Conservation (phyloP, 495 filamentous ascomycete species). For the Jackrogersella minutella region DNA sequence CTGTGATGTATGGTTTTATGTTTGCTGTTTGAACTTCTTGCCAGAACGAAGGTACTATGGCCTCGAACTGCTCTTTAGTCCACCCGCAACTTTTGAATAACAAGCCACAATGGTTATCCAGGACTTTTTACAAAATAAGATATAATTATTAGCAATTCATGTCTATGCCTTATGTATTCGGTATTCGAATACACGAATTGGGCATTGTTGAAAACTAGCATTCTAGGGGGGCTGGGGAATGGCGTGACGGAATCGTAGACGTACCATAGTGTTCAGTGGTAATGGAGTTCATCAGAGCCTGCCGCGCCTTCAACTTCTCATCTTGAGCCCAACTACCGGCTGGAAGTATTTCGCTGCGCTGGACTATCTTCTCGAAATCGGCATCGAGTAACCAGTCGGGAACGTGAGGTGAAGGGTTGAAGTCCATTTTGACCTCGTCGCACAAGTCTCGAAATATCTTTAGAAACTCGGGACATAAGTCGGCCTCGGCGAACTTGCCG, state of each 20-base stretch:
- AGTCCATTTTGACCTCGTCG: slow-evolving; percentile 50
- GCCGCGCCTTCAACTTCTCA: slow-evolving; percentile 37
- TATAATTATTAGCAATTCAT: slow-evolving; percentile 23
- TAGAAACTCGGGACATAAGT: slow-evolving; percentile 51
- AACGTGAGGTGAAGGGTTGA: slow-evolving; percentile 46
- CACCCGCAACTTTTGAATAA: slow-evolving; percentile 42
- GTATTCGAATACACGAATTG: background rate
- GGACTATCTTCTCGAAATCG: slow-evolving; percentile 63
- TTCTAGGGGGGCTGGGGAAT: background rate
- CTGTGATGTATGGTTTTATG: slow-evolving; percentile 36
- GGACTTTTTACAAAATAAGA: background rate
- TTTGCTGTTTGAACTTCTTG: slow-evolving; percentile 20
- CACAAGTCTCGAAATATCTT: slow-evolving; percentile 49
- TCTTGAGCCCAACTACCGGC: slow-evolving; percentile 44
- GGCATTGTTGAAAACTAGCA: background rate
- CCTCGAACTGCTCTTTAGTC: slow-evolving; percentile 38
- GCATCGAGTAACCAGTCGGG: slow-evolving; percentile 57
- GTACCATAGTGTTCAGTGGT: slow-evolving; percentile 38
- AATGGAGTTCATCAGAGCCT: slow-evolving; percentile 37
- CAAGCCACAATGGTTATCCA: slow-evolving; percentile 38
- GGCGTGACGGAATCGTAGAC: background rate
- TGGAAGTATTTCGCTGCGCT: slow-evolving; percentile 49
- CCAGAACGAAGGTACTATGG: slow-evolving; percentile 32
- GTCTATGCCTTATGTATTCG: background rate
- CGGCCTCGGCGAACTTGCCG: slow-evolving; percentile 62